phyloP scores from a whole-genome alignment of 192 early-diverging fungal genomes.

The Entomortierella beljakovae region DNA sequence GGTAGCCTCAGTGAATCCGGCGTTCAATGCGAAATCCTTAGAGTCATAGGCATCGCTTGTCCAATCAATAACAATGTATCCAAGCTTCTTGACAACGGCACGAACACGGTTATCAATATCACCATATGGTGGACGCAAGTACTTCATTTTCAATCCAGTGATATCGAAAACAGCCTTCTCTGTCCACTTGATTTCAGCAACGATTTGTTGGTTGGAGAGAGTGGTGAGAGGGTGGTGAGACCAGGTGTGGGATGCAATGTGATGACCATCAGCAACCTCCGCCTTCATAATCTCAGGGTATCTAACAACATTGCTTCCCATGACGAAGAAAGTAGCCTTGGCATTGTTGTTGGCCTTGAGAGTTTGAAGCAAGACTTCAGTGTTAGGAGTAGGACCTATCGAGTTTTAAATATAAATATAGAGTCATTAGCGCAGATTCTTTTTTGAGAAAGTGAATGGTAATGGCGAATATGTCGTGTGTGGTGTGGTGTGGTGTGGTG shows the following conservation, averaged over 20 bases:
- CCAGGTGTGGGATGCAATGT: slow-evolving; percentile 66
- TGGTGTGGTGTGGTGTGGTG: not conserved
- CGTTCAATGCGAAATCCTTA: slow-evolving; percentile 56
- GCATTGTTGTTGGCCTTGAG: slow-evolving; percentile 54
- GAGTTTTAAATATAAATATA: not conserved
- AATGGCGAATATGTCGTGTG: not conserved
- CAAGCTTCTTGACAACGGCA: slow-evolving; percentile 65
- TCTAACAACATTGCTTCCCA: slow-evolving; percentile 57
- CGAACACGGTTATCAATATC: slow-evolving; percentile 70
- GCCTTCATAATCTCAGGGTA: slow-evolving; percentile 54
- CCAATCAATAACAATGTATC: slow-evolving; percentile 52
- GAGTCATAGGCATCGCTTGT: slow-evolving; percentile 58
- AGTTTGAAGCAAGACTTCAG: slow-evolving; percentile 46
- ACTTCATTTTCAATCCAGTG: slow-evolving; percentile 58
- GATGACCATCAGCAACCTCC: slow-evolving; percentile 54
- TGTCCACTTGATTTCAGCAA: slow-evolving; percentile 73
- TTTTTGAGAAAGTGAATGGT: not conserved
- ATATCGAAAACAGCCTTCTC: slow-evolving; percentile 56
- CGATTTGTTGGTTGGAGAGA: slow-evolving; percentile 63
- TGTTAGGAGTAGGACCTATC: slow-evolving; percentile 58
- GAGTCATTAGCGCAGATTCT: not conserved
- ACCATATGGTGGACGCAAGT: slow-evolving; percentile 67
- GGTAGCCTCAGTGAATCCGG: slow-evolving; percentile 16
- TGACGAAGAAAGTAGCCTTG: slow-evolving; percentile 66
- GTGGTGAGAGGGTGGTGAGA: slow-evolving; percentile 65